Conservation (phyloP, 1,284 basidiomycete genomes). For the Earliella scabrosa region DNA sequence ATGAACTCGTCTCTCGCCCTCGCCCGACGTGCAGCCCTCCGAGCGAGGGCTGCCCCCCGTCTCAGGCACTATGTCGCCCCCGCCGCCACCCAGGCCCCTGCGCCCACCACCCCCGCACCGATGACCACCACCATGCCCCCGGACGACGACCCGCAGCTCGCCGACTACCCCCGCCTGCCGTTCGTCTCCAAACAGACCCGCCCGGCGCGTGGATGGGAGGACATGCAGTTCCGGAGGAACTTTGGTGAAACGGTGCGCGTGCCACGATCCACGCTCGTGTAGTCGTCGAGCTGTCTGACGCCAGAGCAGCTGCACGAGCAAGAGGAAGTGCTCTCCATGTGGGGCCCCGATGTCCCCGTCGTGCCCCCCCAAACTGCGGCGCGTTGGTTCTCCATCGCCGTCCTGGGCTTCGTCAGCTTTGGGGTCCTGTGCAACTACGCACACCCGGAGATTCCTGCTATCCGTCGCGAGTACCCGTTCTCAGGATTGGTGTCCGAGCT, state of each 20-base stretch:
- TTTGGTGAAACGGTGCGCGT: conserved; percentile 78
- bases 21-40: conserved; percentile 30
- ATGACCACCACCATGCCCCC: conserved; percentile 25
- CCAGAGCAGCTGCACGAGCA: conserved; percentile 74
- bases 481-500: conserved; percentile 73
- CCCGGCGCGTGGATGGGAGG: conserved; percentile 81
- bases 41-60: conserved; percentile 21
- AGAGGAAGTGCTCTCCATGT: conserved; percentile 86
- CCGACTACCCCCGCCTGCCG: conserved; percentile 81
- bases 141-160: conserved; percentile 67
- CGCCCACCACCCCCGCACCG: conserved; percentile 14
- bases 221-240: conserved; percentile 82
- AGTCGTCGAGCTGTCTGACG: conserved; percentile 12
- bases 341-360: conserved; percentile 80
- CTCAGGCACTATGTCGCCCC: conserved; percentile 32
- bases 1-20: conserved; percentile 33
- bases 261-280: not conserved
- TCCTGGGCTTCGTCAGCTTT: conserved; percentile 60
- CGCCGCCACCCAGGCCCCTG: conserved; percentile 1
- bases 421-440: conserved; percentile 58
- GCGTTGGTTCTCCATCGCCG: conserved; percentile 65
- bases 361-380: conserved; percentile 62
- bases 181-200: conserved; percentile 71
- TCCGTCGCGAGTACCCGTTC: conserved; percentile 75
- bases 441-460: conserved; percentile 62